Percentiles rank a stretch among this genome's conserved stretches.
Conservation (phyloP, 306 rosid genomes). For the Elaeagnus macrophylla region DNA sequence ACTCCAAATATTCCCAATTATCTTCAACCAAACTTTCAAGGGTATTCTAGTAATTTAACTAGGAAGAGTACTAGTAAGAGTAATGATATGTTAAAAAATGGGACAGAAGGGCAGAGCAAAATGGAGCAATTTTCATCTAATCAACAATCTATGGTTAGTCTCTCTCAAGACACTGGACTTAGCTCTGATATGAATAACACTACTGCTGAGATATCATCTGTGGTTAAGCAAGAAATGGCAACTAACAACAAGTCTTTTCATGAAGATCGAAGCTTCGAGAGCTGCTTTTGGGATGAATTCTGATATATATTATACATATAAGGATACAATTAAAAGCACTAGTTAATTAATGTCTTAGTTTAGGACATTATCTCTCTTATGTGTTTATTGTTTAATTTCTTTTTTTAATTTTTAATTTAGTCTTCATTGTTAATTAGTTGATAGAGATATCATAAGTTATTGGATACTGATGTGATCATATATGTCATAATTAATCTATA, state of each 20-base stretch:
- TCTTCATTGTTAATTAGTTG: too few species aligned
- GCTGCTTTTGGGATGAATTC: too few species aligned
- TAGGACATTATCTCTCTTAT: too few species aligned
- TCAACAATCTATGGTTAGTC: constrained; percentile 48
- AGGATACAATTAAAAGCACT: too few species aligned
- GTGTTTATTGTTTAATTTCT: too few species aligned
- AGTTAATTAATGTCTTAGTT: too few species aligned
- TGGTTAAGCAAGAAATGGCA: constrained; percentile 22
- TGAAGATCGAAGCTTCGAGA: constrained; percentile 4
- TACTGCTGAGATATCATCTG: constrained; percentile 38
- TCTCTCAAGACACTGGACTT: constrained; percentile 58
- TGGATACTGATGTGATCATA: too few species aligned
- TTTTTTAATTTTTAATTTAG: too few species aligned
- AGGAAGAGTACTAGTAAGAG: not conserved
- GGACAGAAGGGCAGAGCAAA: constrained; percentile 30
- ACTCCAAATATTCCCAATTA: constrained; percentile 14
- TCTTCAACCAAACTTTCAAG: constrained; percentile 16
- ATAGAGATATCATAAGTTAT: too few species aligned
- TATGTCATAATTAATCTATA: too few species aligned
- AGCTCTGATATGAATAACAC: constrained; percentile 54
- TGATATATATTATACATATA: too few species aligned
- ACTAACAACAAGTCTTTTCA: constrained; percentile 24
- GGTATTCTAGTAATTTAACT: too few species aligned
- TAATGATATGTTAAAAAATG: not conserved
- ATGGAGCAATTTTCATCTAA: constrained; percentile 48